Evolutionary conservation across 2,329 filamentous ascomycete species (phyloP), one percentile per base, ranked within the genome.

Genomic region (Ophiocordyceps camponoti-leonardi): DNA sequence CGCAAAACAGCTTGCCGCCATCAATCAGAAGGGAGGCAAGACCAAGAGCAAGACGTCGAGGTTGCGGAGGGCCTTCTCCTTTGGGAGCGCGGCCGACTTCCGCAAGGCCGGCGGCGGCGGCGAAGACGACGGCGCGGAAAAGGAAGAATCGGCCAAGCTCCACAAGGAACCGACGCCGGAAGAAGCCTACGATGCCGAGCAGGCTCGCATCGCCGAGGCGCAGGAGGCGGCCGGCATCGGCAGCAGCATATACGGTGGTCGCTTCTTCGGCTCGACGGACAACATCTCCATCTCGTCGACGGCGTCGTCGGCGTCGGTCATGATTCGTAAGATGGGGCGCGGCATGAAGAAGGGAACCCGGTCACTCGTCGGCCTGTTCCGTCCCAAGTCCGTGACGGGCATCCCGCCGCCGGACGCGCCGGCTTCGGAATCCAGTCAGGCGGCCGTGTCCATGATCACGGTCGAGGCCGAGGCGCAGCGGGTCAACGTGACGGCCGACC

Each of bases 291-390:
- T 93, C 51, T 90, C 85, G 1, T 93, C 86, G 4, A 93, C 86
- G 11, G 86, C 86, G 19, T 93, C 86, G 7, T 93, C 86, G 19
- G 86, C 86, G 31, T 93, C 86, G 28, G 79, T 93, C 54, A 93
- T 93, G 86, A 83, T 98, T 52, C 80, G 92, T 45, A 98, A 98
- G 68, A 98, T 98, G 92, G 92, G 92, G 46, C 86, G 87, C 52
- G 88, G 90, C n/a, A 83, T 96, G 79, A 96, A 94, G 73, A 93
- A 92, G 65, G 82, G 86, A 44, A 83, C 83, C 18, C 77, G 88
- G 43, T 95, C 88, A 22, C 76, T 98, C 45, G 93, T 93, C 53
- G 92, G 92, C 23, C 71, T 98, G 8, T 98, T 98, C 68, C 75
- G 92, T 50, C 90, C 92, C 0, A 98, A 96, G 62, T 96, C 90